Evolutionary conservation across 768 basidiomycete genomes (phyloP).

Genomic region (Hydnomerulius pinastri): DNA sequence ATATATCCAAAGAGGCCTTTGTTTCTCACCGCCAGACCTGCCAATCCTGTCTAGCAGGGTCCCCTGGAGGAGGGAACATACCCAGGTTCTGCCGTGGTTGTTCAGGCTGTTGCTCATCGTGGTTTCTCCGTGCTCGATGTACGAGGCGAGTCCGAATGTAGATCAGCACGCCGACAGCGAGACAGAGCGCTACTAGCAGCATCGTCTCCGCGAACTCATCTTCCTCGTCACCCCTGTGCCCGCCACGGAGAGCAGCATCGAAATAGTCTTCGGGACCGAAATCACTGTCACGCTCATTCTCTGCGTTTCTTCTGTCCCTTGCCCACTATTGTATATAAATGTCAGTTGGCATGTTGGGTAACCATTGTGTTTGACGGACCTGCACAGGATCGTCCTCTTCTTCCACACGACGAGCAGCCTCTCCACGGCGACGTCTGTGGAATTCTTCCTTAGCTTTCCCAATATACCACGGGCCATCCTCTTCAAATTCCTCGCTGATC

Average conservation of each 20-base stretch:
- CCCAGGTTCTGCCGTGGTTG: slow-evolving; percentile 39
- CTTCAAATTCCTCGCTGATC: slow-evolving; percentile 30
- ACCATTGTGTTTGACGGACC: slow-evolving; percentile 39
- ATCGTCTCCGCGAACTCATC: slow-evolving; percentile 83
- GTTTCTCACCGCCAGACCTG: slow-evolving; percentile 45
- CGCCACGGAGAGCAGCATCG: slow-evolving; percentile 63
- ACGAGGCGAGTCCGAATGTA: slow-evolving; percentile 81
- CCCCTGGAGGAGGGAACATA: slow-evolving; percentile 61
- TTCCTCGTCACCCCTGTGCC: slow-evolving; percentile 62
- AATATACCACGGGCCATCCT: slow-evolving; percentile 77
- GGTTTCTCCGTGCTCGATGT: slow-evolving; percentile 68
- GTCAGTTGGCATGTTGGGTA: slow-evolving; percentile 3
- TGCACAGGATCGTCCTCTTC: slow-evolving; percentile 76
- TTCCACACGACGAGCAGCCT: slow-evolving; percentile 34
- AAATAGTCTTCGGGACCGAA: slow-evolving; percentile 84
- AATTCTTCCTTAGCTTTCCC: slow-evolving; percentile 84
- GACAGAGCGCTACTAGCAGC: slow-evolving; percentile 71
- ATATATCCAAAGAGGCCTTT: background rate
- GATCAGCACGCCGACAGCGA: slow-evolving; percentile 71
- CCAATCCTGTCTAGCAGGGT: slow-evolving; percentile 69
- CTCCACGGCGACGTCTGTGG: slow-evolving; percentile 51
- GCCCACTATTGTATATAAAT: slow-evolving; percentile 60
- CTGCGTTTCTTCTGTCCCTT: slow-evolving; percentile 67
- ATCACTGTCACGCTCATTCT: slow-evolving; percentile 72
- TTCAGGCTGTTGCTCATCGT: slow-evolving; percentile 45